These are phyloP conservation scores for Trifolium pratense DNA, from an alignment of 306 rosid genomes.

Conservation along the genomic window DNA sequence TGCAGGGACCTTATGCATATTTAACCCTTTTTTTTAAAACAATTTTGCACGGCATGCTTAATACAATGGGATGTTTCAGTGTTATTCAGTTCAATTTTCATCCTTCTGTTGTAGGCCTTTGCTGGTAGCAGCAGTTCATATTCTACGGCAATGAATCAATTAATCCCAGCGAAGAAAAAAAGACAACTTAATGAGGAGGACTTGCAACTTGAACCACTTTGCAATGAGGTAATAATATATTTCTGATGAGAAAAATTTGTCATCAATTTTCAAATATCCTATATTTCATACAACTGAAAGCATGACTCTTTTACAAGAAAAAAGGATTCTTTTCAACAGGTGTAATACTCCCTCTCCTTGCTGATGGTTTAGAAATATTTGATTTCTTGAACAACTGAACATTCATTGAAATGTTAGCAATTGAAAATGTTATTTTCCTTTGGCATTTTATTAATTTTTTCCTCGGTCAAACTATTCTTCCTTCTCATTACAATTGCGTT, in stretches of 20 bases:
- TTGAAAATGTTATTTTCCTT: background rate
- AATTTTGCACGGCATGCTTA: constrained; percentile 5
- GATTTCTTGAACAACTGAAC: background rate
- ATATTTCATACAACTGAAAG: background rate
- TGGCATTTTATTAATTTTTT: background rate
- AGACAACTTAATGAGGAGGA: constrained; percentile 68
- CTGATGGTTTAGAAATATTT: background rate
- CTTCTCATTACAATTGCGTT: background rate
- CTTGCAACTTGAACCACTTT: constrained; percentile 81
- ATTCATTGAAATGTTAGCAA: background rate
- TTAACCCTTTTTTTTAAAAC: constrained; percentile 37
- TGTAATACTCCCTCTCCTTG: background rate
- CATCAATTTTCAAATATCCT: background rate
- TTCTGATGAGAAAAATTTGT: background rate
- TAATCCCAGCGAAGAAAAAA: constrained; percentile 43
- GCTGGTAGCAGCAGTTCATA: constrained; percentile 51
- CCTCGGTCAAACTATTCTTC: background rate
- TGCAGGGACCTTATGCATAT: too few relatives aligned
- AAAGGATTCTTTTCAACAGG: background rate
- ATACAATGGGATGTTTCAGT: constrained; percentile 18
- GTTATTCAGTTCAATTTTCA: constrained; percentile 29
- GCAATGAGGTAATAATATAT: constrained; percentile 67
- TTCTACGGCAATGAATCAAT: constrained; percentile 17
- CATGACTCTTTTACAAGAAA: background rate
- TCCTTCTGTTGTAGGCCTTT: constrained; percentile 61